These are phyloP conservation scores for Marsdenia floribunda DNA, from an alignment of 257 asterid genomes.

Conservation along the genomic window DNA sequence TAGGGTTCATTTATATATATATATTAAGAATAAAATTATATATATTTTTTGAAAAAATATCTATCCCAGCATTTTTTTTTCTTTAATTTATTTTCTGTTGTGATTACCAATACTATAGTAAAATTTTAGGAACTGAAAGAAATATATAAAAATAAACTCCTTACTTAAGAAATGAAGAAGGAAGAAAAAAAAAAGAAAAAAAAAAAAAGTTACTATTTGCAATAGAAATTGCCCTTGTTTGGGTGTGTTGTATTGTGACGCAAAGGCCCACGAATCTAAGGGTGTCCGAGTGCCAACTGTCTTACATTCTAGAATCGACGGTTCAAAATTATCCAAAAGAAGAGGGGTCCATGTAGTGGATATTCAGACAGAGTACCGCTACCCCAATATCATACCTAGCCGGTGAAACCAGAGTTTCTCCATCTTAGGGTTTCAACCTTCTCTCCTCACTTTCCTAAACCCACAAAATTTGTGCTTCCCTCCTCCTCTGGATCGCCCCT, in stretches of 20 bases:
- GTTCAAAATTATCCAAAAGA: neutral
- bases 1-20: too few relatives aligned
- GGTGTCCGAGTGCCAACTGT: constrained; percentile 1
- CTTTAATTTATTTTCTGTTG: too few relatives aligned
- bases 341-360: constrained; percentile 8
- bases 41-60: too few relatives aligned
- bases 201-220: too few relatives aligned
- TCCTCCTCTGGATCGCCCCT: neutral
- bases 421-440: constrained; percentile 32
- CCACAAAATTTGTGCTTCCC: neutral
- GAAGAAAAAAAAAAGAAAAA: too few relatives aligned
- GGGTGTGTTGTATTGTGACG: neutral
- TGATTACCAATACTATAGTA: too few relatives aligned
- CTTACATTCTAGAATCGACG: neutral
- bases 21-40: too few relatives aligned
- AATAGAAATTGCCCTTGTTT: too few relatives aligned
- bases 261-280: neutral
- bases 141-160: too few relatives aligned
- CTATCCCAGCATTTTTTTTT: too few relatives aligned
- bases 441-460: neutral
- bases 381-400: neutral
- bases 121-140: too few relatives aligned
- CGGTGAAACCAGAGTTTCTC: neutral
- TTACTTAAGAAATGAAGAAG: too few relatives aligned
- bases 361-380: neutral